A percentile compares a stretch with the other conserved stretches of the same genome.
Conservation (phyloP, 345 rosid species). For the Euphorbia peplus region DNA sequence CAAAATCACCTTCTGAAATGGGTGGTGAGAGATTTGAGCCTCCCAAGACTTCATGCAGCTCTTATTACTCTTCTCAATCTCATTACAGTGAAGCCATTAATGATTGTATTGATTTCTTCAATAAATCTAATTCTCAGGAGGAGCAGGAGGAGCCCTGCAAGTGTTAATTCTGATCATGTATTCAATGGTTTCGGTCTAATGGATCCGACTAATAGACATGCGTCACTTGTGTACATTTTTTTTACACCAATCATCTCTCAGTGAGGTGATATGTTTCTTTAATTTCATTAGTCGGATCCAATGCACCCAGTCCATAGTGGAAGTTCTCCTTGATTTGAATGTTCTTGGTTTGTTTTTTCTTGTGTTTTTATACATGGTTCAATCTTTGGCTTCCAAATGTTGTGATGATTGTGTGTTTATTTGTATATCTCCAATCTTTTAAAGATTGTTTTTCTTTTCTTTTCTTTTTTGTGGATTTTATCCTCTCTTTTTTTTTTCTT, state of each 20-base stretch:
- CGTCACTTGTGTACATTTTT: too few relatives aligned
- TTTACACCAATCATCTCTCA: too few relatives aligned
- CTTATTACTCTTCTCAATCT: constrained; percentile 74
- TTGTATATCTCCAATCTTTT: not conserved
- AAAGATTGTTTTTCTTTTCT: too few relatives aligned
- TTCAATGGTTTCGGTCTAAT: too few relatives aligned
- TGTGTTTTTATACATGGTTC: not conserved
- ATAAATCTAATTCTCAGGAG: constrained; percentile 59
- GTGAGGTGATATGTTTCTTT: too few relatives aligned
- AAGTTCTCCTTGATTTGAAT: too few relatives aligned
- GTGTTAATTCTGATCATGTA: too few relatives aligned
- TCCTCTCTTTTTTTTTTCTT: too few relatives aligned
- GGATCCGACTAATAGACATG: too few relatives aligned
- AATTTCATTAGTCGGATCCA: too few relatives aligned
- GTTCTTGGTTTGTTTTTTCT: constrained; percentile 27
- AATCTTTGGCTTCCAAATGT: not conserved
- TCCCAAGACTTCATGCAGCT: constrained; percentile 84
- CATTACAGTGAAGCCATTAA: constrained; percentile 86
- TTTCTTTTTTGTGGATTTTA: too few relatives aligned
- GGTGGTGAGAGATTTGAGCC: constrained; percentile 56
- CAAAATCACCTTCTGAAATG: constrained; percentile 11
- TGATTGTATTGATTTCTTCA: constrained; percentile 94
- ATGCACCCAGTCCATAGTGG: too few relatives aligned
- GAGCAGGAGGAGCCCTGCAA: constrained; percentile 35
- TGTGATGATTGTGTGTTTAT: not conserved